Evolutionary conservation across 2,329 filamentous ascomycete species (phyloP), one percentile per base, ranked within the genome.

Genomic region (Corniculantispora saksenae): DNA sequence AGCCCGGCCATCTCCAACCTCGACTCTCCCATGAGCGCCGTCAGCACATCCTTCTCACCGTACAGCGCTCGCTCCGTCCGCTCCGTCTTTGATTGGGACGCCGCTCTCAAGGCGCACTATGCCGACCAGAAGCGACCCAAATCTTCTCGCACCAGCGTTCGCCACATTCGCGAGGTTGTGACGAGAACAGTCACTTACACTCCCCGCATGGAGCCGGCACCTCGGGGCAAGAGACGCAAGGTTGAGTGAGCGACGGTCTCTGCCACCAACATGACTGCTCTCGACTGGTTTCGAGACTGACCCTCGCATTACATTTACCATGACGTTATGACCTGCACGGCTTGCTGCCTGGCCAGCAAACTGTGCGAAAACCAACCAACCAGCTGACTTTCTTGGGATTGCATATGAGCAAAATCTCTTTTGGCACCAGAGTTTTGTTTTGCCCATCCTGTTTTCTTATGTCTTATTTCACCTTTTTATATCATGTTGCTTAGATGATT

Each of bases 101-200:
- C 88, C 7, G 89, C 90, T 9, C 84, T 89, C 71, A 92, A 90
- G 78, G 84, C 84, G 54, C 84, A 86, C 60, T 89, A 87, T 71
- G 83, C 86, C 66, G 89, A 90, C 62, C 77, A 81, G 73, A 82
- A 81, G 75, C 81, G 83, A 71, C 84, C 83, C 68, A 86, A 86
- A 74, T 74, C 83, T 19, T 81, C 86, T 48, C 85, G 84, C 69
- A 88, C 88, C 38, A 89, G 83, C 71, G 82, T 89, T 64, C 86
- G 89, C 66, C 85, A 90, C 73, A 93, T 97, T 66, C 84, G 92
- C 63, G 93, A 97, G 77, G 93, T 97, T 5, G 91, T 97, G 61
- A 97, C 94, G n/a, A 86, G 93, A 70, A 97, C 93, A 19, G 92
- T 97, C 66, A 97, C 92, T 48, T 97, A 96, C 78, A 97, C 92